Evolutionary conservation across 2,329 filamentous ascomycete genomes (phyloP).

Genomic region (Colletotrichum horii): DNA sequence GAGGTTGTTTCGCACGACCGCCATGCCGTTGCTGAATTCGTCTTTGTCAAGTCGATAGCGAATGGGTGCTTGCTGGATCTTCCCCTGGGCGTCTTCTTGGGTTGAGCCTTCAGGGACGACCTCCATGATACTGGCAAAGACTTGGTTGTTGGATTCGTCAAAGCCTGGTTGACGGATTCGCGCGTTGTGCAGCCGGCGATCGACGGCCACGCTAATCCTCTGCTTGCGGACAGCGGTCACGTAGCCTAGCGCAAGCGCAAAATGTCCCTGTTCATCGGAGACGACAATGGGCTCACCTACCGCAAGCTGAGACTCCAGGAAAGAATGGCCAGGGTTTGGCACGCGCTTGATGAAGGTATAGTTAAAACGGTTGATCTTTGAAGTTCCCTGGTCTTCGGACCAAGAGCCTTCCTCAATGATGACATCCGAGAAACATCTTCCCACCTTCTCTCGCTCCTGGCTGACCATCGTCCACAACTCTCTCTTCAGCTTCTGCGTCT

Average conservation of each 20-base stretch:
- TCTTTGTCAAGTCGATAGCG: conserved; percentile 94
- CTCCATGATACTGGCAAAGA: conserved; percentile 92
- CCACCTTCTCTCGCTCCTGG: conserved; percentile 82
- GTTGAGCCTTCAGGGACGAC: conserved; percentile 64
- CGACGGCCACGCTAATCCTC: conserved; percentile 86
- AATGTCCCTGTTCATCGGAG: conserved; percentile 93
- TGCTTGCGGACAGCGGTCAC: conserved; percentile 78
- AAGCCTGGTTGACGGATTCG: conserved; percentile 79
- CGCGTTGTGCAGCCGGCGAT: conserved; percentile 86
- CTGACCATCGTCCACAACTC: conserved; percentile 98
- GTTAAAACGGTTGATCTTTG: conserved; percentile 89
- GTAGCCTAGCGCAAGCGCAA: conserved; percentile 91
- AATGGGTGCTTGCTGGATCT: conserved; percentile 59
- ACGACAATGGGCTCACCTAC: conserved; percentile 94
- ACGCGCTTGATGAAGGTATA: conserved; percentile 84
- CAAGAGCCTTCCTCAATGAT: conserved; percentile 80
- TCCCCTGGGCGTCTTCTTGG: conserved; percentile 55
- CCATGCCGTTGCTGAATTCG: conserved; percentile 98
- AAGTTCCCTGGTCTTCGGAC: conserved; percentile 69
- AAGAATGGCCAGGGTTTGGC: conserved; percentile 71
- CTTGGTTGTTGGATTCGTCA: conserved; percentile 77
- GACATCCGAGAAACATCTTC: conserved; percentile 88
- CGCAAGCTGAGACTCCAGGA: conserved; percentile 86
- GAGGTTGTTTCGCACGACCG: conserved; percentile 90
- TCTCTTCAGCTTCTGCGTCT: conserved; percentile 82